Evolutionary conservation across 768 basidiomycete genomes (phyloP).

Genomic region (Rhodotorula taiwanensis): DNA sequence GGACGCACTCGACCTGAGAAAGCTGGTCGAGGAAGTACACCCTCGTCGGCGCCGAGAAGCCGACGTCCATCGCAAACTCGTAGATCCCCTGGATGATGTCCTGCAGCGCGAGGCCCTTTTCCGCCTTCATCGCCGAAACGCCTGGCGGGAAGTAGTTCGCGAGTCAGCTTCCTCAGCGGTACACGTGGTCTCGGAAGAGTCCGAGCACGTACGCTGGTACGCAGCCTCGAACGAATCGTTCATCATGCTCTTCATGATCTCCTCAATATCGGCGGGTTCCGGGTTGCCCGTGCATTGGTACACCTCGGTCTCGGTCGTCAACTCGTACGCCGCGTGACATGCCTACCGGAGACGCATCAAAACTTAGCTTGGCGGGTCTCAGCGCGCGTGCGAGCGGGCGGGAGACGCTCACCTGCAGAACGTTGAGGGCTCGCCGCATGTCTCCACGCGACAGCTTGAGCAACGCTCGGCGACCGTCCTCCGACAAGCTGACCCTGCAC

Average conservation of each 20-base stretch:
- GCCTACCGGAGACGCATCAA: conserved; percentile 54
- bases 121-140: conserved; percentile 77
- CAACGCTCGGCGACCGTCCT: conserved; percentile 79
- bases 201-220: conserved; percentile 54
- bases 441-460: conserved; percentile 93
- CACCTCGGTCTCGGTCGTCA: conserved; percentile 78
- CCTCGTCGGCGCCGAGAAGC: conserved; percentile 75
- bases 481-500: conserved; percentile 70
- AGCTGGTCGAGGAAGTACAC: conserved; percentile 86
- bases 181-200: not conserved
- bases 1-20: conserved; percentile 83
- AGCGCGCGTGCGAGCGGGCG: no score
- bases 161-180: not conserved
- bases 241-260: conserved; percentile 90
- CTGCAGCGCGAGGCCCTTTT: conserved; percentile 88
- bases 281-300: conserved; percentile 97
- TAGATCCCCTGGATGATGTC: conserved; percentile 87
- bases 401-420: conserved; percentile 59
- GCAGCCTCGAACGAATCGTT: conserved; percentile 89
- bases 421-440: conserved; percentile 93
- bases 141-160: conserved; percentile 50
- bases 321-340: conserved; percentile 92
- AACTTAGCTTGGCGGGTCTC: no score
- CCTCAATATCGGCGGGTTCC: conserved; percentile 87
- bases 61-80: conserved; percentile 79